These are phyloP conservation scores for Scheffersomyces stambukii DNA, from an alignment of 1,139 yeast genomes.

Conservation along the genomic window DNA sequence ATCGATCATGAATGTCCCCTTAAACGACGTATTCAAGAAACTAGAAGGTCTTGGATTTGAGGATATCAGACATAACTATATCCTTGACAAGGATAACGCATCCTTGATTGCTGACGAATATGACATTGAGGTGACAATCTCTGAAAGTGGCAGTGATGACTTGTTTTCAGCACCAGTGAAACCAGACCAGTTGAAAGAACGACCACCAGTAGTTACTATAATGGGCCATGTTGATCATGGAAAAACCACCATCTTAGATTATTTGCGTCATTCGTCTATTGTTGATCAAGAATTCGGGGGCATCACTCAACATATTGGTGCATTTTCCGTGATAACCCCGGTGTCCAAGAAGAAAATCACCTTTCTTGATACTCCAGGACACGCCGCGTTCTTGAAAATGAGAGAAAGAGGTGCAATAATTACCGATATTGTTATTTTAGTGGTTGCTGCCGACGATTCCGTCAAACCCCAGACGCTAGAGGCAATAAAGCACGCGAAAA, in stretches of 20 bases:
- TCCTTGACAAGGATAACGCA: constrained; percentile 83
- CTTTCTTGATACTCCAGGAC: constrained; percentile 96
- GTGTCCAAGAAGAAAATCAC: constrained; percentile 73
- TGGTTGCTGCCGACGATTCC: constrained; percentile 97
- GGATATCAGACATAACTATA: constrained; percentile 69
- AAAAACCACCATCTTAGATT: constrained; percentile 88
- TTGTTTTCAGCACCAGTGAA: constrained; percentile 44
- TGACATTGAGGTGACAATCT: constrained; percentile 66
- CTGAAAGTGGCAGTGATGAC: constrained; percentile 55
- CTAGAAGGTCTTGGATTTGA: constrained; percentile 73
- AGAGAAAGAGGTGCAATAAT: constrained; percentile 94
- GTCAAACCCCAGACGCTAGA: constrained; percentile 97
- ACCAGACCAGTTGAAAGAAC: constrained; percentile 47
- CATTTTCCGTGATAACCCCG: constrained; percentile 82
- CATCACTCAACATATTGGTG: constrained; percentile 97
- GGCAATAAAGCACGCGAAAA: constrained; percentile 89
- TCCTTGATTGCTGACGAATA: constrained; percentile 84
- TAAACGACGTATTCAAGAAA: constrained; percentile 54
- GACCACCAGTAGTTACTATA: constrained; percentile 94
- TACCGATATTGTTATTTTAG: constrained; percentile 88
- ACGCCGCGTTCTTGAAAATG: constrained; percentile 94
- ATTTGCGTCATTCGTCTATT: constrained; percentile 75
- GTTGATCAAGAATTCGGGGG: constrained; percentile 92
- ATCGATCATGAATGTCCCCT: constrained; percentile 60
- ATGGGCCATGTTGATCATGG: constrained; percentile 99